These are phyloP conservation scores for Barnettozyma pratensis DNA, from an alignment of 805 yeast species.

Conservation along the genomic window DNA sequence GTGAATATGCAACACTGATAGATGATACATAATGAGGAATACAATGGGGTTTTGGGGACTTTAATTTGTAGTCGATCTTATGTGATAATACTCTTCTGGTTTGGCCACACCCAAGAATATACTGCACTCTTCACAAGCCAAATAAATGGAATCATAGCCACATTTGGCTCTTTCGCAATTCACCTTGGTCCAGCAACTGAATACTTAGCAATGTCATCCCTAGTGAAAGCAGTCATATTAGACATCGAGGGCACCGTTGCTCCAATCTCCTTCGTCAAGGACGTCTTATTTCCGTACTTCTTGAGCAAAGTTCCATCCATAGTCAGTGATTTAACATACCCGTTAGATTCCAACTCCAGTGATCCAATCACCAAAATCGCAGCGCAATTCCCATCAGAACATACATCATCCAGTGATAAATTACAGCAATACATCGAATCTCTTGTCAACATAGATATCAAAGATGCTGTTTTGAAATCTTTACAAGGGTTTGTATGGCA, in stretches of 20 bases:
- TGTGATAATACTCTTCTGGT: too few relatives aligned
- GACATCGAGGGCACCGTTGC: slow-evolving; percentile 95
- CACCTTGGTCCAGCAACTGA: too few relatives aligned
- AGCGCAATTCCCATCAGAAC: slow-evolving; percentile 19
- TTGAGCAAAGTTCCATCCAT: slow-evolving; percentile 41
- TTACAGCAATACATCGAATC: slow-evolving; percentile 45
- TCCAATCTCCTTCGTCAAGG: slow-evolving; percentile 85
- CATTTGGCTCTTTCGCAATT: too few relatives aligned
- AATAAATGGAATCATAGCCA: too few relatives aligned
- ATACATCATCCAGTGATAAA: slow-evolving; percentile 21
- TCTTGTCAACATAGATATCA: slow-evolving; percentile 62
- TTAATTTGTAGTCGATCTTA: too few relatives aligned
- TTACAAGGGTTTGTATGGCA: slow-evolving; percentile 86
- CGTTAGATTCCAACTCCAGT: slow-evolving; percentile 15
- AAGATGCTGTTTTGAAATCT: slow-evolving; percentile 70
- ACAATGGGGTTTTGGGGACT: too few relatives aligned
- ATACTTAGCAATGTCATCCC: neutral
- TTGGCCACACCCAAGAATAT: too few relatives aligned
- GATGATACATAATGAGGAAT: neutral
- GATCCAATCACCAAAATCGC: slow-evolving; percentile 23
- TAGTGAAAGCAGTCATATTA: slow-evolving; percentile 37
- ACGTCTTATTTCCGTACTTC: slow-evolving; percentile 73
- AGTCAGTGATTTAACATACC: slow-evolving; percentile 26
- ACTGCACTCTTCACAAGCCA: too few relatives aligned
- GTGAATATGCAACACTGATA: neutral